Base-by-base conservation (phyloP, 1,139 yeast genomes). In the Hansenula lynferdii region DNA sequence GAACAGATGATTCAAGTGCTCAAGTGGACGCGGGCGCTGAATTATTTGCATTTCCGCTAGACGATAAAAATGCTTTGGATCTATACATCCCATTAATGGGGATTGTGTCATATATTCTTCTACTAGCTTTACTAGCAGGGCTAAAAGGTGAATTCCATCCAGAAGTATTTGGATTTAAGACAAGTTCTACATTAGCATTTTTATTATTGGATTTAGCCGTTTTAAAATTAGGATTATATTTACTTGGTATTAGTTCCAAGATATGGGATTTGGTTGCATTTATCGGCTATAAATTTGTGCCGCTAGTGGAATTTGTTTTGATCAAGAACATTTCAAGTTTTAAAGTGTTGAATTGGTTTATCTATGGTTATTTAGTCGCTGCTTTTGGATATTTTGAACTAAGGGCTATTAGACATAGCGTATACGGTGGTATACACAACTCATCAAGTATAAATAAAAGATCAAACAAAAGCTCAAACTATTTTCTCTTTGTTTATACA, bases 71-170 rank as follows among this genome's bases (percentile, higher is more conserved):
- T 58, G 95, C 97, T 0, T 98, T 98, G 2, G 99, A 94, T 61
- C 75, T 92, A 69, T 94, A 94, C 61, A 86, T 94, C 41, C 99
- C 99, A 6, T 65, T 85, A 47, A 89, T 90, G 96, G 86, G 97
- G 3, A 77, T 85, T 53, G 80, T 89, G 38, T 89, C 98, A 1
- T 92, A 90, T 57, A 82, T 92, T 40, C 65, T 94, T 45, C 70
- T 87, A 34, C 81, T 94, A 76, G 92, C 96, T 5, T 74, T 85
- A 22, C 72, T 85, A 52, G 87, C 87, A 44, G 99, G 99, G 11
- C 65, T 92, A 40, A 77, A 80, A 42, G 97, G 96, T 17, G 83
- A 82, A 28, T 94, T 92, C 67, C 96, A 90, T 55, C 98, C 98
- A 0, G 92, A 90, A 57, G 71, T 89, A 51, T 76, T 94, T 50